Evolutionary conservation across 2,329 filamentous ascomycete species (phyloP).

Genomic region (Aureobasidium sp.): DNA sequence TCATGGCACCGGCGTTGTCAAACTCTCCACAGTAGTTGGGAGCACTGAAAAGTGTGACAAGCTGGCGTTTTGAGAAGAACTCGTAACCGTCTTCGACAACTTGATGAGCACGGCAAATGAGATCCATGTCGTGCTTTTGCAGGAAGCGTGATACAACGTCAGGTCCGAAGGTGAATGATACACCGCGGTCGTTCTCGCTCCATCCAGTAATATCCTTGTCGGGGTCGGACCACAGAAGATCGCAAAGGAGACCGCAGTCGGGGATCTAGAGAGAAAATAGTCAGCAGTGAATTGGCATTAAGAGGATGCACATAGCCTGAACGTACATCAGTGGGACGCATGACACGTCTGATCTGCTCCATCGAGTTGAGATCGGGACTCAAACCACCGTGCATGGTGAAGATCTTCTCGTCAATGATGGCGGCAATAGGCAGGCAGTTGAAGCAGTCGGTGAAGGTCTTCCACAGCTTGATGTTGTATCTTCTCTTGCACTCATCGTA

Average conservation of each 20-base stretch:
- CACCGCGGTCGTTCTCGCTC: conserved; percentile 98
- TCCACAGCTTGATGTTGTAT: conserved; percentile 99
- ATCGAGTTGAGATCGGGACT: conserved; percentile 98
- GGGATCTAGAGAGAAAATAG: conserved; percentile 59
- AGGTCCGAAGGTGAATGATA: conserved; percentile 96
- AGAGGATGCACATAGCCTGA: conserved; percentile 1
- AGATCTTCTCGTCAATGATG: conserved; percentile 99
- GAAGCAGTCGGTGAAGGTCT: conserved; percentile 99
- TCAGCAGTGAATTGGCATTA: conserved; percentile 18
- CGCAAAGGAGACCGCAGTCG: conserved; percentile 93
- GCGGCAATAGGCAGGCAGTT: conserved; percentile 97
- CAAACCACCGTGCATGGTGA: conserved; percentile 98
- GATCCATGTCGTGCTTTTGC: conserved; percentile 99
- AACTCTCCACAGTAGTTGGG: conserved; percentile 99
- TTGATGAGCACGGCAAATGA: conserved; percentile 97
- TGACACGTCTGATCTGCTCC: conserved; percentile 98
- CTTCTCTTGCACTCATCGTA: conserved; percentile 99
- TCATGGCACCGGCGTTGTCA: conserved; percentile 98
- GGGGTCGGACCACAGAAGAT: conserved; percentile 96
- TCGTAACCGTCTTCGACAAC: conserved; percentile 99
- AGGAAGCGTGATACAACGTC: conserved; percentile 96
- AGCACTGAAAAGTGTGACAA: conserved; percentile 95
- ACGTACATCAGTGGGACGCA: conserved; percentile 97
- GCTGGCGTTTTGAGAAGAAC: conserved; percentile 97
- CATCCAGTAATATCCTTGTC: conserved; percentile 99